Base-by-base conservation (phyloP, 768 basidiomycete genomes). In the Podaxis sp. region DNA sequence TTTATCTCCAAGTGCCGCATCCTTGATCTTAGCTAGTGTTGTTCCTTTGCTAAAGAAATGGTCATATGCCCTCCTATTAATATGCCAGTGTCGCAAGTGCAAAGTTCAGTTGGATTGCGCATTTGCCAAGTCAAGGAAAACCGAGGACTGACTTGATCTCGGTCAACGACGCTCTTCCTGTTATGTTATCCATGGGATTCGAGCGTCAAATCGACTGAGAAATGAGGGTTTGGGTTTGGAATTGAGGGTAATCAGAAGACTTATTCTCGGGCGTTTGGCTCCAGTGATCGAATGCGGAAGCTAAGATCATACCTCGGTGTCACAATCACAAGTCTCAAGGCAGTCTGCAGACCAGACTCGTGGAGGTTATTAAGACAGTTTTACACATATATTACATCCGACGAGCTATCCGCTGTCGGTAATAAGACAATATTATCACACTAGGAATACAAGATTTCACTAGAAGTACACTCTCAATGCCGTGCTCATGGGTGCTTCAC, bases 381-480 rank as follows among this genome's bases (percentile, higher is more conserved):
- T 41, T 41, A n/a, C 9, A 41, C 19, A 19, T 22, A 50, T 19
- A 50, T 22, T 50, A 50, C 49, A 50, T 50, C 17, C 19, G 38
- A 24, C 17, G 15, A n/a, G 55, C 22, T 24, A 15, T 4, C 12
- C 15, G n/a, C 29, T 22, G 52, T 46, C 43, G 43, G 7, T 8
- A 51, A 52, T 24, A 13, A 24, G 22, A 38, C 47, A 50, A 29
- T 25, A 22, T 25, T 52, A 46, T 43, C 19, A 46, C 41, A 60
- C 46, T 25, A 15, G 13, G 8, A 17, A 19, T n/a, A 15, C 33
- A 53, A 27, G 33, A 19, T 41, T 24, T 24, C 36, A 52, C 19
- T 71, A 93, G 67, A 93, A 90, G 73, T 88, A 78, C 47, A 93
- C 84, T 50, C 82, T 83, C 60, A 91, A 65, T 3, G 90, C 90